Evolutionary conservation across 2,329 filamentous ascomycete species (phyloP).

Genomic region (Fragosphaeria purpurea): DNA sequence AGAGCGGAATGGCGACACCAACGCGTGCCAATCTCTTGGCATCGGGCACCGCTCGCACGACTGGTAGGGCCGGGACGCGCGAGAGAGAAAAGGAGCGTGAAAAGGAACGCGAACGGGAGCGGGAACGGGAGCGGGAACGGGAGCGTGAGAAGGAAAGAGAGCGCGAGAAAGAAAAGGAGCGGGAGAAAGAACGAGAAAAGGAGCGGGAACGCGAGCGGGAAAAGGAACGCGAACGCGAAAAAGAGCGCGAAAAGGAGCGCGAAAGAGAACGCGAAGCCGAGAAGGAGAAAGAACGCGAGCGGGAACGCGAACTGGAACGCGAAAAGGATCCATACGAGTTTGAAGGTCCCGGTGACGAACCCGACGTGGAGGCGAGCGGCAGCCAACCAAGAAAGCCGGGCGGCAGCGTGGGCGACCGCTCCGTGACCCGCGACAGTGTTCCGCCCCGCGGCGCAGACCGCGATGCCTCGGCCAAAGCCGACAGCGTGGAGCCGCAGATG

Average conservation of each 20-base stretch:
- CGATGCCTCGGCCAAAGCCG: conserved; percentile 46
- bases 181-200: neutral
- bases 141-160: conserved; percentile 22
- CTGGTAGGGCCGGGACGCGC: conserved; percentile 13
- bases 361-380: conserved; percentile 28
- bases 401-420: conserved; percentile 22
- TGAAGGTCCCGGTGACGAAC: conserved; percentile 31
- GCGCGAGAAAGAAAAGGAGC: conserved; percentile 9
- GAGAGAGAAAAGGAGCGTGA: conserved; percentile 17
- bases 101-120: conserved; percentile 8
- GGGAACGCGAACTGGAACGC: conserved; percentile 12
- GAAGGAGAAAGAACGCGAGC: conserved; percentile 2
- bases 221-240: conserved; percentile 2
- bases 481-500: conserved; percentile 45
- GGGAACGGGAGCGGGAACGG: conserved; percentile 14
- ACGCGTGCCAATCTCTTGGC: conserved; percentile 14
- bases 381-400: conserved; percentile 24
- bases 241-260: conserved; percentile 1
- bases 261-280: conserved; percentile 3
- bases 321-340: conserved; percentile 29
- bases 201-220: conserved; percentile 1
- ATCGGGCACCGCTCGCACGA: conserved; percentile 7
- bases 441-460: conserved; percentile 30
- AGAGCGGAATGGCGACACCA: conserved; percentile 12
- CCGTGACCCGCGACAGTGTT: conserved; percentile 23